Conservation (phyloP, 768 basidiomycete genomes). For the Cantharellus anzutake region DNA sequence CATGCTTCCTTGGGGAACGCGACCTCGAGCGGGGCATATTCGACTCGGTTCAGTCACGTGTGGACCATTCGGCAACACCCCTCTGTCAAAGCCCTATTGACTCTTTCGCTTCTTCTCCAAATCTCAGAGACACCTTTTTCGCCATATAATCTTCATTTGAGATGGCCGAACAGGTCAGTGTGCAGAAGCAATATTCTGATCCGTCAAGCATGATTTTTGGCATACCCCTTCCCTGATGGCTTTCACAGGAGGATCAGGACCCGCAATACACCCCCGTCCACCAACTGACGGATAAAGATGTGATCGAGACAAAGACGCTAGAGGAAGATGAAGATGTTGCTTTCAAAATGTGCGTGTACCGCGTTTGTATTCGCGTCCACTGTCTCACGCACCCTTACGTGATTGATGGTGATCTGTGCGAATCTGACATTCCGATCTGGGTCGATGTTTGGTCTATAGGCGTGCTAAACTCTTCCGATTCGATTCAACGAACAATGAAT, state of each 20-base stretch:
- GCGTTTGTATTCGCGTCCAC: not conserved
- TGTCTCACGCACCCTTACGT: not conserved
- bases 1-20: slow-evolving; percentile 4
- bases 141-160: too few species aligned
- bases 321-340: slow-evolving; percentile 87
- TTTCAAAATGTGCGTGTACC: slow-evolving; percentile 78
- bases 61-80: too few species aligned
- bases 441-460: slow-evolving; percentile 27
- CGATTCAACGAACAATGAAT: slow-evolving; percentile 54
- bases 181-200: too few species aligned
- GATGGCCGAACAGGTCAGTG: too few species aligned
- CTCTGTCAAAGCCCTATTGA: too few species aligned
- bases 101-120: too few species aligned
- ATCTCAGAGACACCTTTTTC: too few species aligned
- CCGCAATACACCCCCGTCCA: slow-evolving; percentile 92
- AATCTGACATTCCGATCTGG: not conserved
- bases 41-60: not conserved
- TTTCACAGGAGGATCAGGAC: slow-evolving; percentile 58
- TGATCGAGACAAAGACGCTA: slow-evolving; percentile 83
- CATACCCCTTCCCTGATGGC: too few species aligned
- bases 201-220: too few species aligned
- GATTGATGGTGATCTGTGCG: not conserved
- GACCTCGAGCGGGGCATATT: slow-evolving; percentile 8
- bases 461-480: slow-evolving; percentile 98
- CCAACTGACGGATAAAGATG: slow-evolving; percentile 88